Conservation (phyloP, 208 protist genomes). For the Jaenimonas drosophilae region DNA sequence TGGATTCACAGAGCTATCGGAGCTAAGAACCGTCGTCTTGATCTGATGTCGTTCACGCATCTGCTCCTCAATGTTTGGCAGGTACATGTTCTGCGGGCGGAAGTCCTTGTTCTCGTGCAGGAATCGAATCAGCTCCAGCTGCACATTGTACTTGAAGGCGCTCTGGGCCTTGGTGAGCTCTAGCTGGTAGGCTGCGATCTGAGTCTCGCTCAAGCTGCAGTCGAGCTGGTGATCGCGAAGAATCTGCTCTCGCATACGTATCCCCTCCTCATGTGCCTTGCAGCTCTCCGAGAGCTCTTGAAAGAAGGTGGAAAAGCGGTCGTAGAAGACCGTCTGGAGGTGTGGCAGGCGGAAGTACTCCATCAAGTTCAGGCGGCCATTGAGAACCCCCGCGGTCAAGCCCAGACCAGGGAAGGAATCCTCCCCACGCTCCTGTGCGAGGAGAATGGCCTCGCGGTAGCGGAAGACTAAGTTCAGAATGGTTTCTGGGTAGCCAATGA, state of each 20-base stretch:
- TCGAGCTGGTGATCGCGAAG: slow-evolving; percentile 16
- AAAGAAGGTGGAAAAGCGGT: slow-evolving; percentile 67
- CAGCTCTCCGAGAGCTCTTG: slow-evolving; percentile 33
- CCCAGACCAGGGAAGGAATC: slow-evolving; percentile 2
- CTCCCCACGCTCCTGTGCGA: background rate
- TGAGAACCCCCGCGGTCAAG: slow-evolving; percentile 27
- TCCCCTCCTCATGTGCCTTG: slow-evolving; percentile 31
- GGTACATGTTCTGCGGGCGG: slow-evolving; percentile 59
- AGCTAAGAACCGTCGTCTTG: too few species aligned
- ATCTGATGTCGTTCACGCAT: slow-evolving; percentile 6
- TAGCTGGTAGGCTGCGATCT: slow-evolving; percentile 19
- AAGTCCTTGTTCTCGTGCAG: slow-evolving; percentile 79
- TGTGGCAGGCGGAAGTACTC: slow-evolving; percentile 66
- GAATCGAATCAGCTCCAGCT: slow-evolving; percentile 78
- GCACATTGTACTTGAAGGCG: slow-evolving; percentile 44
- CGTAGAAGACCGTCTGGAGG: slow-evolving; percentile 62
- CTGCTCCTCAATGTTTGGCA: slow-evolving; percentile 54
- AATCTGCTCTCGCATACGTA: slow-evolving; percentile 26
- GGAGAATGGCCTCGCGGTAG: slow-evolving; percentile 38
- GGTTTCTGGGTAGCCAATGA: slow-evolving; percentile 78
- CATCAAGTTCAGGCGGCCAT: slow-evolving; percentile 51
- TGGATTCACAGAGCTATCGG: too few species aligned
- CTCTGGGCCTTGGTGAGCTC: slow-evolving; percentile 28
- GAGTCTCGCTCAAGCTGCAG: slow-evolving; percentile 14
- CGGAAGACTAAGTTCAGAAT: slow-evolving; percentile 73